Evolutionary conservation across 768 basidiomycete genomes (phyloP), one percentile per base, ranked within the genome.

Genomic region (Boletus rubroflammeus): DNA sequence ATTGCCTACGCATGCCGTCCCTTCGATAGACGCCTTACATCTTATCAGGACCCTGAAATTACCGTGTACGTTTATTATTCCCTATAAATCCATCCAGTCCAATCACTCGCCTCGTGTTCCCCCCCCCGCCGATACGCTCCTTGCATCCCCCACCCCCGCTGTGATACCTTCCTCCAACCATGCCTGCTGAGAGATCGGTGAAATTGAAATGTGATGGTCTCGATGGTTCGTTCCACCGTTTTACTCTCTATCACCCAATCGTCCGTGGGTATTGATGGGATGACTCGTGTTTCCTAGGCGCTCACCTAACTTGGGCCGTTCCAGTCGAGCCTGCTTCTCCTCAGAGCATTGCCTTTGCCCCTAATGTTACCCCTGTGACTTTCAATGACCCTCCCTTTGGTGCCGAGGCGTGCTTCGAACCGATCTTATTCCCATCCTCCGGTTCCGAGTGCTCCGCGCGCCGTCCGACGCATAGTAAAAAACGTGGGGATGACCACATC

Each of bases 401-500:
- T 8, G 63, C 74, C 25, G 70, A 76, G 15, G 61, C 73, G 26
- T 53, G 57, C 43, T 71, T 73, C 38, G 75, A 81, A 49, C 75
- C 78, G 17, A 71, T 81, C 34, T 76, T 87, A 62, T 88, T 88
- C 73, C 83, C 85, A 19, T 77, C 80, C 23, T 55, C 73, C 41
- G 54, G 70, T n/a, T 55, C 72, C 34, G 70, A 67, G 9, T 47
- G 35, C 39, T 56, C 68, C 21, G 60, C 77, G 34, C 77, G 78
- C 35, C 78, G 77, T 38, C 68, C 75, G 6, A 77, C 78, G 0
- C 87, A 88, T 62, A 74, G 78, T 44, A 86, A 82, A 76, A 86
- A 87, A 72, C 86, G 85, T 66, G 80, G 82, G 14, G 81, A 83
- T 26, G 81, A 86, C 58, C 86, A 90, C 67, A 88, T 92, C 58